Base-by-base conservation (phyloP, 441 rosid genomes). In the Sinapis alba region DNA sequence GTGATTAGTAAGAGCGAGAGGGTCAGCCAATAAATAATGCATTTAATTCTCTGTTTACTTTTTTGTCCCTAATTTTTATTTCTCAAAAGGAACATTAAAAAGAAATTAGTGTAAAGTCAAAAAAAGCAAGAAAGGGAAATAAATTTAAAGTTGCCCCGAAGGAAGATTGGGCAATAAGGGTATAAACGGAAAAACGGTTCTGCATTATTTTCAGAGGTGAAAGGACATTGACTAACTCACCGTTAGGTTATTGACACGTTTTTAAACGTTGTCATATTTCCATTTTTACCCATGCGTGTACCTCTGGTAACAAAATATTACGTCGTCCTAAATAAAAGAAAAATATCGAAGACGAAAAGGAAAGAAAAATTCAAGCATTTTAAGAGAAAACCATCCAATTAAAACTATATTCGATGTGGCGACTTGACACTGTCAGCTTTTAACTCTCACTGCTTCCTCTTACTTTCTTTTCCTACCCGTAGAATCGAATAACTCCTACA, bases 81-180 rank as follows among this genome's bases (percentile, higher is more conserved):
- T 27, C 26, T 36, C 62, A 3, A 57, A 18, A 15, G 16, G 27
- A 68, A 32, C 65, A 36, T 50, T 50, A 2, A 50, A 36, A 23
- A 16, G 1, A 30, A 5, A 32, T 24, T 41, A 24, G 1, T 3
- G n/a, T 6, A 26, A 64, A 62, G 36, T 56, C 62, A 26, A 20
- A 57, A n/a, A 69, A n/a, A 28, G 19, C 16, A 38, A 51, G 57
- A 18, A 3, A 59, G 38, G 80, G 43, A 65, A 77, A 20, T 18
- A 41, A 21, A 5, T 57, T 8, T 21, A n/a, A 26, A 65, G 72
- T 72, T 87, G 88, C 82, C n/a, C 93, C 88, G 61, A 68, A 21
- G 10, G 12, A 62, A 28, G 24, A 27, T 38, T 65, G 87, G 92
- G 88, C 81, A 82, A 32, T 0, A 24, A 79, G 80, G 80, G 86